A percentile compares a stretch with the other conserved stretches of the same genome.
phyloP scores from a whole-genome alignment of 106 monocot species.

The Phalaenopsis equestris region DNA sequence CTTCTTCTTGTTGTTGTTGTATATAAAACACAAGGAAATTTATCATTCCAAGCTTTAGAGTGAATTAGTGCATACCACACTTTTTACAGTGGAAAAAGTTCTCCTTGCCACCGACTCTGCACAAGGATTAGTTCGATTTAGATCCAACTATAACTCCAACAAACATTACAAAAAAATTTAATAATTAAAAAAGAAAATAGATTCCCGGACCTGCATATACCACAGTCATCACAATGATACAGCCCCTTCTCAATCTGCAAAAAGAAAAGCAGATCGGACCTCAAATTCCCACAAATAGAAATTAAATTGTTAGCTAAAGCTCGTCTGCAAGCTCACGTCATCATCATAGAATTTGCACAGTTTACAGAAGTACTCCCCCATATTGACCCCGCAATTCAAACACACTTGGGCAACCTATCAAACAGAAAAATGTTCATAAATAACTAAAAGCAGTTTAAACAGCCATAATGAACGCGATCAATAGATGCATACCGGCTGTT shows the following conservation, averaged over 20 bases:
- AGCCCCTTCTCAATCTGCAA: conserved; percentile 52
- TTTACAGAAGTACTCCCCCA: conserved; percentile 77
- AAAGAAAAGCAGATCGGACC: not conserved
- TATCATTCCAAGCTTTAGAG: not conserved
- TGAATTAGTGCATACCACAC: conserved; percentile 37
- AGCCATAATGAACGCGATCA: not conserved
- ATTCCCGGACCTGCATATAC: conserved; percentile 60
- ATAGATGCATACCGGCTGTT: conserved; percentile 38
- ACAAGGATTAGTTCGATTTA: not conserved
- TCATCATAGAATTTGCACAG: conserved; percentile 86
- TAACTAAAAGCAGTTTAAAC: too few relatives aligned
- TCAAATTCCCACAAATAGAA: not conserved
- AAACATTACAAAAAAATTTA: not conserved
- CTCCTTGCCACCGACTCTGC: conserved; percentile 63
- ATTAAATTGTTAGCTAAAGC: not conserved
- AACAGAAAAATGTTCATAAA: not conserved
- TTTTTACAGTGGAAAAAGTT: conserved; percentile 75
- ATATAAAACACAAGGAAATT: not conserved
- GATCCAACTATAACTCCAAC: not conserved
- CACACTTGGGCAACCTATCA: conserved; percentile 48
- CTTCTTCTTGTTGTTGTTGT: not conserved
- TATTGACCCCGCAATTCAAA: conserved; percentile 70
- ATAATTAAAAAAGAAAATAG: not conserved
- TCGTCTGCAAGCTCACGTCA: conserved; percentile 34
- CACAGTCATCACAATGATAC: conserved; percentile 75